A percentile compares a stretch with the other conserved stretches of the same genome.
Evolutionary conservation across 305 asterid species (phyloP).

Genomic region (Fraxinus platypoda): DNA sequence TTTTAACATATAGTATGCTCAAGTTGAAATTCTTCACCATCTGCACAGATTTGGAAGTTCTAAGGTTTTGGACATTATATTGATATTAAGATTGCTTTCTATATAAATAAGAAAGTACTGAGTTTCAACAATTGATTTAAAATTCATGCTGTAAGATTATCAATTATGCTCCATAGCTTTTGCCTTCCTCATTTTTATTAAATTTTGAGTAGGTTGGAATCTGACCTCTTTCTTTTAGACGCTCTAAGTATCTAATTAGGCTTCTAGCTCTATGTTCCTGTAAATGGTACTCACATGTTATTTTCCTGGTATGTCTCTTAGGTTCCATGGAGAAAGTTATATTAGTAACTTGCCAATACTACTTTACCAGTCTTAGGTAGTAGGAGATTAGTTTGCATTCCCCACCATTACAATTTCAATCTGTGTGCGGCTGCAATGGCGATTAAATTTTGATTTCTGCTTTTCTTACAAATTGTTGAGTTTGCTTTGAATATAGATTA

Average conservation of each 20-base stretch:
- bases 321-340: not conserved
- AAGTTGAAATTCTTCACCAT: not conserved
- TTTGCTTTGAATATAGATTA: constrained; percentile 5
- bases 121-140: not conserved
- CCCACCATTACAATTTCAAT: not conserved
- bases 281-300: not conserved
- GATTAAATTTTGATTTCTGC: constrained; percentile 3
- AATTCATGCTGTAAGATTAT: not conserved
- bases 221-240: not conserved
- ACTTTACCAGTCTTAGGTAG: not conserved
- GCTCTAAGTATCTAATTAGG: not conserved
- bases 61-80: not conserved
- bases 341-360: not conserved
- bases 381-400: not conserved
- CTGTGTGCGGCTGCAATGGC: not conserved
- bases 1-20: not conserved
- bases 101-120: not conserved
- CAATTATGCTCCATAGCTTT: not conserved
- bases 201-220: not conserved
- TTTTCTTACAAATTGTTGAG: not conserved
- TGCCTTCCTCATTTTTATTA: not conserved
- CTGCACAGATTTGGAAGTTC: not conserved
- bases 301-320: not conserved
- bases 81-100: not conserved
- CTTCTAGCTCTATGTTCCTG: not conserved